Base-by-base conservation (phyloP, 805 yeast genomes). In the Yamadazyma scolyti region DNA sequence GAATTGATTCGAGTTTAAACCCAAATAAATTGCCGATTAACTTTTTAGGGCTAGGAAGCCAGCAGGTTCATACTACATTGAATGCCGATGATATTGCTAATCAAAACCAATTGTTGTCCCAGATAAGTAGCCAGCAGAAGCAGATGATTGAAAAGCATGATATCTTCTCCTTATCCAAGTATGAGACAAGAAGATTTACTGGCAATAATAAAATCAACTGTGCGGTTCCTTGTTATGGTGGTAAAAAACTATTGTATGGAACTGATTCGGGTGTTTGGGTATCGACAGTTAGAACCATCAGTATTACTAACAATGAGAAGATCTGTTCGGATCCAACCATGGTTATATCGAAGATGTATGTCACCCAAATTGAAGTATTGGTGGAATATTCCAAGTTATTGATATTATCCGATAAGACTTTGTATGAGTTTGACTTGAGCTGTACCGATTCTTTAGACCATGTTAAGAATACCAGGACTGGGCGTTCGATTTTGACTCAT, bases 221-320 rank as follows among this genome's bases (percentile, higher is more conserved):
- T 65, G 90, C 88, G 17, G 88, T 84, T 23, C 95, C 96, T 20
- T 82, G 85, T 55, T 95, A 93, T 51, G 96, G 96, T 31, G 97
- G 97, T 13, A 75, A 95, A 42, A 85, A 89, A 52, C 61, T 89
- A 42, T 56, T 93, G 20, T 89, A 85, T 50, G 97, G 97, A 25
- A 88, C 97, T 0, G 95, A 87, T 51, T 72, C 82, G 1, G 97
- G 98, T 4, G 79, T 93, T 3, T 93, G 82, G 68, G 75, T 87
- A 27, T 77, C 93, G 26, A 87, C 87, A 48, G 73, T 70, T n/a
- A 55, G 73, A 25, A 73, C 76, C 6, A 74, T 71, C 34, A 66
- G 74, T 20, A 61, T 77, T 31, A 61, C 68, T 0, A 62, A 72
- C 6, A 66, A 65, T 28, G 70, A 65, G 33, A 64, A 62, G 44